Percentiles rank a stretch among this genome's conserved stretches.
Evolutionary conservation across 257 asterid genomes (phyloP).

Genomic region (Leonotis leonurus): DNA sequence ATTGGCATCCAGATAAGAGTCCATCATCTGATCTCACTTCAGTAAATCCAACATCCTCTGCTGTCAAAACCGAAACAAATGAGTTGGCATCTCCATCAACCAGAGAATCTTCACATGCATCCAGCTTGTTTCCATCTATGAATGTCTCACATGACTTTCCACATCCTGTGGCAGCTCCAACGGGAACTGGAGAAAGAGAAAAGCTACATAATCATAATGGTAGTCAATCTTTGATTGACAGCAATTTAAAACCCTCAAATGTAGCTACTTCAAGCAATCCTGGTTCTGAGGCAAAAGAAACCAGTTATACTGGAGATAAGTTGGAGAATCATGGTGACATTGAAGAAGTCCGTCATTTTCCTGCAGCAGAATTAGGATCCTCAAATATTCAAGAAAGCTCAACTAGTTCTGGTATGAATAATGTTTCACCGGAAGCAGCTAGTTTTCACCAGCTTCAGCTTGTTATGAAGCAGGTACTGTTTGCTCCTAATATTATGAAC

Average conservation of each 20-base stretch:
- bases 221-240: slow-evolving; percentile 14
- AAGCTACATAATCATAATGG: slow-evolving; percentile 18
- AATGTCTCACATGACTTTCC: slow-evolving; percentile 28
- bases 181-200: slow-evolving; percentile 27
- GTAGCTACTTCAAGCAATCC: slow-evolving; percentile 27
- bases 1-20: slow-evolving; percentile 35
- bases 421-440: slow-evolving; percentile 50
- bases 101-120: slow-evolving; percentile 39
- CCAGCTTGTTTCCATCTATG: slow-evolving; percentile 33
- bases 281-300: slow-evolving; percentile 22
- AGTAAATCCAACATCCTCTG: slow-evolving; percentile 29
- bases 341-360: slow-evolving; percentile 27
- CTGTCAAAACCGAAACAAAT: slow-evolving; percentile 41
- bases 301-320: slow-evolving; percentile 25
- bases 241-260: slow-evolving; percentile 11
- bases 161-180: slow-evolving; percentile 26
- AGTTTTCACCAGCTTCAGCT: slow-evolving; percentile 75
- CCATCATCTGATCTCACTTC: slow-evolving; percentile 35
- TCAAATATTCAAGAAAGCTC: slow-evolving; percentile 45
- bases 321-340: slow-evolving; percentile 29
- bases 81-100: slow-evolving; percentile 37
- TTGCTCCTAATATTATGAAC: neutral
- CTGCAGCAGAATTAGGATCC: slow-evolving; percentile 44
- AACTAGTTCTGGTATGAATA: slow-evolving; percentile 39
- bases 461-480: slow-evolving; percentile 67